These are phyloP conservation scores for Xylariaceae sp. DNA, from an alignment of 2,329 filamentous ascomycete genomes.

Conservation along the genomic window DNA sequence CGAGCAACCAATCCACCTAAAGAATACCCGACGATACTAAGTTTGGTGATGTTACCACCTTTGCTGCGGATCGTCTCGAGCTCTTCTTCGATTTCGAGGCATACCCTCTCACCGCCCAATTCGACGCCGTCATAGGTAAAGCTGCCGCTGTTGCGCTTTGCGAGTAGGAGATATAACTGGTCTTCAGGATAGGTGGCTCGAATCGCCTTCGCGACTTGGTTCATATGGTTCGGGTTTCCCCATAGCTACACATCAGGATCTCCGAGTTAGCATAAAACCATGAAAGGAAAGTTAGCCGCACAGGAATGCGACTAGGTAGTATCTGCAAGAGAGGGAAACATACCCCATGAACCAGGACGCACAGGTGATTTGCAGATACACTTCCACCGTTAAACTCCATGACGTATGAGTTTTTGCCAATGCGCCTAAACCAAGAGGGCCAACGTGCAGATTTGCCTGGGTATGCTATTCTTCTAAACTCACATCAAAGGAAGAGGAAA, in stretches of 20 bases:
- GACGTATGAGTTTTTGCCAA: slow-evolving; percentile 29
- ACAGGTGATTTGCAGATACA: slow-evolving; percentile 69
- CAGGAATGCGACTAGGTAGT: not conserved
- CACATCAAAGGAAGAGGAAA: not conserved
- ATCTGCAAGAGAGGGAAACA: slow-evolving; percentile 39
- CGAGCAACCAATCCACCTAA: slow-evolving; percentile 85
- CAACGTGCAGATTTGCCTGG: too few relatives aligned
- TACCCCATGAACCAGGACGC: slow-evolving; percentile 79
- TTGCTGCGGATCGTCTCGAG: slow-evolving; percentile 60
- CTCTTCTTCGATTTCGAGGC: slow-evolving; percentile 70
- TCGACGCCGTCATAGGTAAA: slow-evolving; percentile 76
- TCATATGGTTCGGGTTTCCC: slow-evolving; percentile 79
- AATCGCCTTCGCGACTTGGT: slow-evolving; percentile 69
- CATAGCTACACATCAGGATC: slow-evolving; percentile 61
- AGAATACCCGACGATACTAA: slow-evolving; percentile 90
- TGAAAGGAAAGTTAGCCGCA: not conserved
- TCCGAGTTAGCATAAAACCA: slow-evolving; percentile 29
- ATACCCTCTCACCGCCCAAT: slow-evolving; percentile 69
- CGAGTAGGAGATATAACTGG: slow-evolving; percentile 71
- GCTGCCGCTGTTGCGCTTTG: slow-evolving; percentile 74
- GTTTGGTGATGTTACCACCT: slow-evolving; percentile 76
- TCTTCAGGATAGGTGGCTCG: slow-evolving; percentile 66
- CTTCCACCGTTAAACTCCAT: slow-evolving; percentile 59
- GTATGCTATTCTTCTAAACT: not conserved
- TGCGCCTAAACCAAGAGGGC: not conserved